phyloP scores from a whole-genome alignment of 768 basidiomycete species.

The Collybiopsis luxurians region DNA sequence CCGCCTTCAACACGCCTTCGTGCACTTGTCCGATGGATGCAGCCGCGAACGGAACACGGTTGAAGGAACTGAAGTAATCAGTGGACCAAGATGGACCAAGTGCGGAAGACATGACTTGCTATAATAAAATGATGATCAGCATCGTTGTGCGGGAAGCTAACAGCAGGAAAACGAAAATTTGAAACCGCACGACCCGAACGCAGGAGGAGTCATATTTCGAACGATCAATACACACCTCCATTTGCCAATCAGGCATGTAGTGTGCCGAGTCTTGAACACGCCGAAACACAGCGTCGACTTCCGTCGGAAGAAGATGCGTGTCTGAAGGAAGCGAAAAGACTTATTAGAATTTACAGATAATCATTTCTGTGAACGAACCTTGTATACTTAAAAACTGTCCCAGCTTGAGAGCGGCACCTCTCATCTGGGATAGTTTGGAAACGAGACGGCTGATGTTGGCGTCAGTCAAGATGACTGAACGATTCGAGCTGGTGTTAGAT shows the following conservation, averaged over 20 bases:
- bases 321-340: slow-evolving; percentile 44
- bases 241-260: slow-evolving; percentile 99
- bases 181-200: background rate
- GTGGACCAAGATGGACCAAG: slow-evolving; percentile 74
- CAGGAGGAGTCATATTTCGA: too few species aligned
- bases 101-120: slow-evolving; percentile 72
- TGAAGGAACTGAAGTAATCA: slow-evolving; percentile 65
- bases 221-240: slow-evolving; percentile 61
- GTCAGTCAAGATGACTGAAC: slow-evolving; percentile 81
- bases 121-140: too few species aligned
- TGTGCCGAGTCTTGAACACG: slow-evolving; percentile 94
- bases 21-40: slow-evolving; percentile 99
- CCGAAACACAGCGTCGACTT: slow-evolving; percentile 85
- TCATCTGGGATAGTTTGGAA: slow-evolving; percentile 90
- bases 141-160: too few species aligned
- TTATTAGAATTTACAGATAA: background rate
- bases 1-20: slow-evolving; percentile 55
- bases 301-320: slow-evolving; percentile 82
- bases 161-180: slow-evolving; percentile 6
- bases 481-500: slow-evolving; percentile 30
- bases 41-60: slow-evolving; percentile 87
- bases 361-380: slow-evolving; percentile 44
- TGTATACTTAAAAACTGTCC: slow-evolving; percentile 99
- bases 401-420: slow-evolving; percentile 93
- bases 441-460: slow-evolving; percentile 89